These are phyloP conservation scores for Paramarasmius palmivorus DNA, from an alignment of 1,284 basidiomycete species.

Conservation along the genomic window DNA sequence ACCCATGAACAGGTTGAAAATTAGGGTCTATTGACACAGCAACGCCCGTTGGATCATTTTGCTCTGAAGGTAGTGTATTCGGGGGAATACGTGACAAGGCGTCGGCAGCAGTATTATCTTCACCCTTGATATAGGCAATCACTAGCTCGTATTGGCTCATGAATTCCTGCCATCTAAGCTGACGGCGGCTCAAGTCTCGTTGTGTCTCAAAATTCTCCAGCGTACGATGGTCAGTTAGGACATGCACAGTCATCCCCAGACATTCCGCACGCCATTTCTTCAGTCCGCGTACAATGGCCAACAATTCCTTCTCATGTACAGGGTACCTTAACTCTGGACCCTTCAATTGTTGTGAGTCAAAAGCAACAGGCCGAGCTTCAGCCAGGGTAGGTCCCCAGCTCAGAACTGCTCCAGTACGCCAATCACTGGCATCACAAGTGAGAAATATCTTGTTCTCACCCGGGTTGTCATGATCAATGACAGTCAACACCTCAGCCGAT, in stretches of 20 bases:
- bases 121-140: constrained; percentile 29
- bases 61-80: neutral
- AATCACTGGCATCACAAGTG: constrained; percentile 34
- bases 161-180: constrained; percentile 37
- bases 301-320: constrained; percentile 35
- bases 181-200: constrained; percentile 29
- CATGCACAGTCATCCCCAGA: constrained; percentile 27
- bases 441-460: constrained; percentile 35
- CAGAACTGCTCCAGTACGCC: constrained; percentile 31
- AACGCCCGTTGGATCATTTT: neutral
- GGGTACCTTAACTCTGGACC: constrained; percentile 34
- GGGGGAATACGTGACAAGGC: neutral
- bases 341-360: constrained; percentile 29
- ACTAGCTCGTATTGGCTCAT: constrained; percentile 34
- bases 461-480: constrained; percentile 31
- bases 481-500: constrained; percentile 26
- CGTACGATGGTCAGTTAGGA: constrained; percentile 40
- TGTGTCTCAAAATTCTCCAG: constrained; percentile 37
- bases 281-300: constrained; percentile 33
- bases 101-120: constrained; percentile 5
- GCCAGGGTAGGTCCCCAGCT: constrained; percentile 30
- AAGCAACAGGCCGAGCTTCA: constrained; percentile 31
- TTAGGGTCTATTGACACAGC: no score
- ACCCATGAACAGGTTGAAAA: no score
- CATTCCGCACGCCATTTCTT: constrained; percentile 35